Conservation (phyloP, 2,329 filamentous ascomycete species). For the Nothophoma quercina region DNA sequence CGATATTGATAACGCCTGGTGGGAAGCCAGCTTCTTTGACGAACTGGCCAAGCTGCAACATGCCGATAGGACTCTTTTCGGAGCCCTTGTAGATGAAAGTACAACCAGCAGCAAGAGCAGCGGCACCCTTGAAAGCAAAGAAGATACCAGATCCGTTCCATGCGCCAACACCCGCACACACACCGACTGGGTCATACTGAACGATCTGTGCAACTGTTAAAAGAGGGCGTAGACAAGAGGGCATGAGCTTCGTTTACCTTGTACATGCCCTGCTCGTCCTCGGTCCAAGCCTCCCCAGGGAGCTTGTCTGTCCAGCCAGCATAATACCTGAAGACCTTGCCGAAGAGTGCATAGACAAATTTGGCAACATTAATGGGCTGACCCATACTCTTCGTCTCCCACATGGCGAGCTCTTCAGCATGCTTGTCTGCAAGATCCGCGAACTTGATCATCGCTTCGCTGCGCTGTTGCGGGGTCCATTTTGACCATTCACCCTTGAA, state of each 20-base stretch:
- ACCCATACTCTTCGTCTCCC: conserved; percentile 29
- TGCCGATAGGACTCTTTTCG: conserved; percentile 37
- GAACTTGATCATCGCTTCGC: conserved; percentile 31
- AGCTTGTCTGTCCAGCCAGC: conserved; percentile 35
- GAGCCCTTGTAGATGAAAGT: conserved; percentile 41
- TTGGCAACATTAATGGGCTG: conserved; percentile 18
- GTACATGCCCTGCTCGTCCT: conserved; percentile 14
- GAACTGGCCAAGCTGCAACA: conserved; percentile 32
- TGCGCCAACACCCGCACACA: conserved; percentile 42
- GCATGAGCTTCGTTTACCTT: not conserved
- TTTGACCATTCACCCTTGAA: conserved; percentile 32
- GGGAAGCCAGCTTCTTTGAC: conserved; percentile 48
- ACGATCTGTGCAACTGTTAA: conserved; percentile 12
- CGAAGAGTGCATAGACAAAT: conserved; percentile 16
- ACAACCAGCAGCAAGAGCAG: conserved; percentile 46
- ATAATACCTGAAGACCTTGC: conserved; percentile 28
- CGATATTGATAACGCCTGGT: conserved; percentile 51
- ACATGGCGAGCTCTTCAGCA: conserved; percentile 14
- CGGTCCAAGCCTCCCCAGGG: conserved; percentile 21
- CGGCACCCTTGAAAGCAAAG: conserved; percentile 38
- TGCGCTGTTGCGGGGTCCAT: conserved; percentile 32
- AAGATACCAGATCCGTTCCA: conserved; percentile 35
- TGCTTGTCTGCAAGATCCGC: conserved; percentile 36
- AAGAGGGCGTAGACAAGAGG: no score
- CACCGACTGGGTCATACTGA: conserved; percentile 38